Evolutionary conservation across 768 basidiomycete species (phyloP).

Genomic region (Saitozyma sp.): DNA sequence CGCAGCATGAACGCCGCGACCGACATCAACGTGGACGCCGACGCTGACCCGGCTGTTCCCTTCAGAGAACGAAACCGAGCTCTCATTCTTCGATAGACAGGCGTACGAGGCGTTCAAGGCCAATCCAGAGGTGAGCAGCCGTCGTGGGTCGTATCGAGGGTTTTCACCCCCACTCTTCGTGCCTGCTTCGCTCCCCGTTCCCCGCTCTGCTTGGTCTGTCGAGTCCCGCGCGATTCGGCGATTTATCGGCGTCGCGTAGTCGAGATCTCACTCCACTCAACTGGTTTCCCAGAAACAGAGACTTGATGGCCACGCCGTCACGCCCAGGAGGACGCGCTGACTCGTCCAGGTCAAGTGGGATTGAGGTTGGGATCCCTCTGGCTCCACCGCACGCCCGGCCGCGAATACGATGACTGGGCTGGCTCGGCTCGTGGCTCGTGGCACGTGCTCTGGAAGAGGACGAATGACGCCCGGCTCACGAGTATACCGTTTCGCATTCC

Average conservation of each 20-base stretch:
- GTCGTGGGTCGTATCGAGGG: not conserved
- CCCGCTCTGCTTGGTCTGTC: too few species aligned
- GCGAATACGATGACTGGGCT: too few species aligned
- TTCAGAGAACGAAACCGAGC: constrained; percentile 95
- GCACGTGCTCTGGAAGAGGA: too few species aligned
- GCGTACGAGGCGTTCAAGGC: constrained; percentile 77
- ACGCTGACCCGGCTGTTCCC: too few species aligned
- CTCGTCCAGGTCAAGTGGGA: not conserved
- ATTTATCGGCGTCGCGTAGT: not conserved
- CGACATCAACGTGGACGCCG: too few species aligned
- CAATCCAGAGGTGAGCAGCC: constrained; percentile 69
- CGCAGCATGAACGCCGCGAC: too few species aligned
- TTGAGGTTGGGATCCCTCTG: not conserved
- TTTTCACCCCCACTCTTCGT: too few species aligned
- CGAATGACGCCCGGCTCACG: too few species aligned
- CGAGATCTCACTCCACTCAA: not conserved
- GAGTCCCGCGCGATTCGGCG: not conserved
- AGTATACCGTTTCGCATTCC: too few species aligned
- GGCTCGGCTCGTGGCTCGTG: too few species aligned
- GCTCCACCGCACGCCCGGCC: not conserved
- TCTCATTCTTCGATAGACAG: constrained; percentile 81
- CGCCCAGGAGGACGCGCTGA: not conserved
- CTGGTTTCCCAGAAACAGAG: not conserved
- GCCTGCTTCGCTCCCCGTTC: too few species aligned
- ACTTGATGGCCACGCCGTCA: not conserved